Evolutionary conservation across 176 grass and related monocot species (phyloP), one percentile per base, ranked within the genome.

Genomic region (Otatea glauca): DNA sequence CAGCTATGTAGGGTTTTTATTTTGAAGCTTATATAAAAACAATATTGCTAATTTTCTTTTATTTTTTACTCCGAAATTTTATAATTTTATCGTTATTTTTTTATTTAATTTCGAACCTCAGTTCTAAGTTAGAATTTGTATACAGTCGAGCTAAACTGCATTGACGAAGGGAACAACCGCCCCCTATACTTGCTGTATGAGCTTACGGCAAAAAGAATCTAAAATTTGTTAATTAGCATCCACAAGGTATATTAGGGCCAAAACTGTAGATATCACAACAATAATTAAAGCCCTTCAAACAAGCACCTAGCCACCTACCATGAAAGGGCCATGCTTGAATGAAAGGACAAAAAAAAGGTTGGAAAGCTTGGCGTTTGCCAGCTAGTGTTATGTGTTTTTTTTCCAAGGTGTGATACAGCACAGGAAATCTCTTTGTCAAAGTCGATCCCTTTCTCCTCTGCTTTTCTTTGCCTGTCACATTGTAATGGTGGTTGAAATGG

Each of bases 401-500:
- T 32, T 14, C 5, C 47, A 12, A 45, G 16, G 7, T 43, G 77
- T 51, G 18, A 21, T 17, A 29, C 1, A 65, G 18, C 38, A 65
- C 27, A 24, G 4, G 7, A 0, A 1, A 17, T 17, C 41, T 15
- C 43, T 32, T 44, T 35, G 38, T 47, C 58, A 65, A 27, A 42
- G 1, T 42, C 41, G 42, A 70, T 73, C 58, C 37, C 56, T 88
- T 45, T 64, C 55, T 64, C 38, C 6, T 11, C 80, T 55, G 86
- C 80, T 84, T 78, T 65, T 15, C 61, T 59, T 38, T 8, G 44
- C 15, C 48, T 84, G 68, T 62, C 87, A 65, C 37, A 24, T 17
- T 21, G 67, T 38, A 27, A 37, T 44, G 68, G 81, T 84, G 7
- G 87, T 88, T 88, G 87, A 65, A 38, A 67, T 84, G 87, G 81